Evolutionary conservation across 179 eudicot species (phyloP).

Genomic region (Actinidia arguta): DNA sequence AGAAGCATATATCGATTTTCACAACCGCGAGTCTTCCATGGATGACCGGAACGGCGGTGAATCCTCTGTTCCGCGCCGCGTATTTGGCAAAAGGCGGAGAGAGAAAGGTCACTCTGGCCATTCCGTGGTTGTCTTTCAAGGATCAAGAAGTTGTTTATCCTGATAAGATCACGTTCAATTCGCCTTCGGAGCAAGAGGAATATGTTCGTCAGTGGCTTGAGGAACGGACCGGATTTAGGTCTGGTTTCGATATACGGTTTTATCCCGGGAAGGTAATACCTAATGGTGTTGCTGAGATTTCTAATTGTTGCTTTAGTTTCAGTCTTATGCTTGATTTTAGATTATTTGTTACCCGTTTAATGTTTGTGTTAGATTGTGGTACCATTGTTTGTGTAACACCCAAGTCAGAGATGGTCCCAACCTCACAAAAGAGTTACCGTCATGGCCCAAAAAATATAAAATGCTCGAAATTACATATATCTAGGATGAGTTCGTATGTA

Average conservation of each 20-base stretch:
- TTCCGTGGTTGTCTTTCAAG: conserved; percentile 82
- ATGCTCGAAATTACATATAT: too few species aligned
- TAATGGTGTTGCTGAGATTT: not conserved
- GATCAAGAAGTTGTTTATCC: conserved; percentile 89
- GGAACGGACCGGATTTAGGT: conserved; percentile 65
- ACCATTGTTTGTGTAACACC: too few species aligned
- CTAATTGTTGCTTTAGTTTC: not conserved
- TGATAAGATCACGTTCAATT: conserved; percentile 62
- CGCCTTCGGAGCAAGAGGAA: conserved; percentile 72
- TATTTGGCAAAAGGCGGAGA: conserved; percentile 75
- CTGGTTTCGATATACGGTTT: conserved; percentile 67
- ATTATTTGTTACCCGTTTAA: too few species aligned
- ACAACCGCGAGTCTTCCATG: conserved; percentile 99
- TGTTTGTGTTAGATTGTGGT: too few species aligned
- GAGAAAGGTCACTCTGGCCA: conserved; percentile 76
- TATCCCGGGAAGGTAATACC: conserved; percentile 88
- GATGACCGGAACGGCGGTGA: conserved; percentile 98
- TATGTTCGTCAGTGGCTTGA: conserved; percentile 89
- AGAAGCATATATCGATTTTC: conserved; percentile 84
- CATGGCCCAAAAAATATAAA: too few species aligned
- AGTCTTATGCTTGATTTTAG: too few species aligned
- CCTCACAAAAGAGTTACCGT: too few species aligned
- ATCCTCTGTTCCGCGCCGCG: conserved; percentile 94
- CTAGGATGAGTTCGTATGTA: too few species aligned
- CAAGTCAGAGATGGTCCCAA: too few species aligned